Evolutionary conservation across 805 yeast species (phyloP), one percentile per base, ranked within the genome.

Genomic region (Yamadazyma paraphyllophila): DNA sequence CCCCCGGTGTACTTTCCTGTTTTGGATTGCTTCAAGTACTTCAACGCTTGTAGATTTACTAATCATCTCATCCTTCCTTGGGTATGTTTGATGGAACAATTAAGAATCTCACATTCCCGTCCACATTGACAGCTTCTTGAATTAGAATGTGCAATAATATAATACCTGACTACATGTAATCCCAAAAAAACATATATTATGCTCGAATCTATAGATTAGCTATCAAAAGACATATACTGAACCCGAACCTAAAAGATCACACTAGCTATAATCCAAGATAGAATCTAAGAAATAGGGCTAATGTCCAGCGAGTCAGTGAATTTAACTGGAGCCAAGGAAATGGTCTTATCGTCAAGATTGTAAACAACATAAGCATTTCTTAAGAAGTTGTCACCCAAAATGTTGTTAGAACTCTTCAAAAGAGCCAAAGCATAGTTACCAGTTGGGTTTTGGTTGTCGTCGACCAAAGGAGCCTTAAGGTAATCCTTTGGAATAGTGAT

Each of bases 371-470:
- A 85, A 2, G 82, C 82, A 46, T 77, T 73, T 44, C 87, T 71
- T 51, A 86, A 63, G 57, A 85, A 77, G 35, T 76, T 73, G 56
- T 83, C 89, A 10, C 94, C 94, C 30, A 86, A 67, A 26, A 44
- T 38, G 20, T 24, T 17, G 29, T 20, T 9, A 9, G 16, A 17
- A 13, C 3, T 8, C 9, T 17, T 35, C 26, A 30, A 41, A n/a
- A 29, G 4, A 29, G 31, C 31, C 13, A 29, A 29, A 5, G 16
- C 40, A 7, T 10, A 12, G 20, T 36, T 33, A 5, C 41, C 38
- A 15, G 20, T 9, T n/a, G 16, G 9, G 4, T 37, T 37, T 2
- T 32, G 32, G n/a, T 37, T 12, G 20, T n/a, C 20, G 16, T 24
- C 40, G 25, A 6, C 8, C 7, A 25, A 13, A 8, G 14, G 25